A percentile compares a stretch with the other conserved stretches of the same genome.
These are phyloP conservation scores for Raffaelea deltoideospora DNA, from an alignment of 2,329 filamentous ascomycete species.

Conservation along the genomic window DNA sequence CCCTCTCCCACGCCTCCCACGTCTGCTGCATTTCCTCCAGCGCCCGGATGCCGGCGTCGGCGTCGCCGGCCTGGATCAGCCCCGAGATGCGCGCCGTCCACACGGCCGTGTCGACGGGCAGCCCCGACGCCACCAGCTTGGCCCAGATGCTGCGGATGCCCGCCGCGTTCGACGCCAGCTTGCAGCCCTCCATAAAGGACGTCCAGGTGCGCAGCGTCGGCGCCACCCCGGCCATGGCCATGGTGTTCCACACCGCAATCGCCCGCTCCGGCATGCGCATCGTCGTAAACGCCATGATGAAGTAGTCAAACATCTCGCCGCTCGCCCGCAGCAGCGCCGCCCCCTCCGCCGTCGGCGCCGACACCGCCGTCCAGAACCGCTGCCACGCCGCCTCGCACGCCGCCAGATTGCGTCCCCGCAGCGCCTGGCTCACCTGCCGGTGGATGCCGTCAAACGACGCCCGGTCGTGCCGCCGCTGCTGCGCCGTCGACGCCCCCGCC, in stretches of 20 bases:
- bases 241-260: conserved; percentile 23
- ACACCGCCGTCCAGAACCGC: conserved; percentile 14
- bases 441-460: conserved; percentile 9
- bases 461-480: neutral
- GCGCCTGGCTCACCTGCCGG: conserved; percentile 13
- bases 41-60: conserved; percentile 42
- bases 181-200: conserved; percentile 57
- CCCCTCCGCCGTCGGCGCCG: conserved; percentile 8
- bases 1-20: conserved; percentile 30
- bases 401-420: conserved; percentile 12
- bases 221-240: conserved; percentile 30
- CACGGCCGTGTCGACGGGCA: conserved; percentile 45
- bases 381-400: conserved; percentile 14
- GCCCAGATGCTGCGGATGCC: conserved; percentile 54
- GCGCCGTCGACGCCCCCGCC: too few species aligned
- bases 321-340: conserved; percentile 7
- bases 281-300: conserved; percentile 19
- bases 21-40: conserved; percentile 49
- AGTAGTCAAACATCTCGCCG: conserved; percentile 17
- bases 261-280: conserved; percentile 15
- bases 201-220: conserved; percentile 56
- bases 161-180: conserved; percentile 38
- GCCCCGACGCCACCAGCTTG: conserved; percentile 39
- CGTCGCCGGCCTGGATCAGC: conserved; percentile 39
- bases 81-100: conserved; percentile 60